Percentiles rank a stretch among this genome's conserved stretches.
phyloP scores from a whole-genome alignment of 441 rosid species.

The Pelargonium citronellum region DNA sequence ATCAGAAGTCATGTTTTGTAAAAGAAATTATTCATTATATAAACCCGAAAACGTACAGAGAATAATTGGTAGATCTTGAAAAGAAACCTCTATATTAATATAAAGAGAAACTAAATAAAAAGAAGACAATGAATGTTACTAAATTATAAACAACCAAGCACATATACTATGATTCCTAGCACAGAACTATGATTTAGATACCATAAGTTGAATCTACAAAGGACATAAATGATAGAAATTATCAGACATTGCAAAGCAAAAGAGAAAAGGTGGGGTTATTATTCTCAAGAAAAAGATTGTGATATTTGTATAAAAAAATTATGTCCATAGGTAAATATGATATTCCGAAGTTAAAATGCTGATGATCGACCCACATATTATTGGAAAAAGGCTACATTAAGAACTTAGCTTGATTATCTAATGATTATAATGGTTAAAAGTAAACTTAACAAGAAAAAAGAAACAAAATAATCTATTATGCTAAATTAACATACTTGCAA shows the following conservation, averaged over 20 bases:
- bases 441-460: no score
- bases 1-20: background rate
- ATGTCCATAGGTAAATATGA: background rate
- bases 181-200: background rate
- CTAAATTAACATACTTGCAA: no score
- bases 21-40: background rate
- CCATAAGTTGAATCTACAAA: background rate
- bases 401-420: no score
- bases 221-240: background rate
- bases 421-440: no score
- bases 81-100: background rate
- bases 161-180: background rate
- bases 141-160: background rate
- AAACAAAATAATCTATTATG: no score
- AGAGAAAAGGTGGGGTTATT: background rate
- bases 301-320: background rate
- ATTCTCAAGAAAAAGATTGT: background rate
- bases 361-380: no score
- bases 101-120: background rate
- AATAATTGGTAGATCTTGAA: background rate
- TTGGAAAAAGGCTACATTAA: no score
- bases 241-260: background rate
- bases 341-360: background rate
- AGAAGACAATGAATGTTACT: background rate
- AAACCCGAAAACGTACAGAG: background rate